Base-by-base conservation (phyloP, 1,139 yeast species). In the Saccharomycopsis phalli region DNA sequence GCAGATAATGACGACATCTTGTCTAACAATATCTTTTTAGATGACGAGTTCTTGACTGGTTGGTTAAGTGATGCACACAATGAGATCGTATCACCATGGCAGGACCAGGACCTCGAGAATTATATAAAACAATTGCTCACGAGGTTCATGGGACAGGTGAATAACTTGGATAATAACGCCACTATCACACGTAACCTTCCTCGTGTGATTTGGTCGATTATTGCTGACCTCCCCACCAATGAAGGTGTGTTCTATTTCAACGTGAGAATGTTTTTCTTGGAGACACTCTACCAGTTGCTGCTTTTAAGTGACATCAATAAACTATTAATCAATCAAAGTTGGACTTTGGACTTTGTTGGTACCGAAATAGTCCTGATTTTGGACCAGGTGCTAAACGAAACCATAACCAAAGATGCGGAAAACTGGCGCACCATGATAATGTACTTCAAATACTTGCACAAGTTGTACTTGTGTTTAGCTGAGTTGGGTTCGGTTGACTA, bases 401-500 rank as follows among this genome's bases (percentile, higher is more conserved):
- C 13, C 20, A 14, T 10, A 19, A 26, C 28, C 13, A 16, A 18
- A 28, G 21, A 11, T 20, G 18, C 11, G 4, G 17, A 16, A 18
- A 14, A n/a, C 11, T 13, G 7, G 21, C 20, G 4, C 28, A 26
- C 28, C 18, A 17, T 21, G 32, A 19, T 14, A n/a, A 20, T 42
- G 22, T 38, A 20, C 18, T 36, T 38, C 28, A 37, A 42, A 14
- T 16, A 13, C 6, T 25, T 45, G 11, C 30, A 37, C 31, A 42
- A 34, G 21, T 27, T 42, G 10, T 45, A 36, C 17, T 33, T 42
- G 5, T 13, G 20, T n/a, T 10, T 39, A 3, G 40, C 46, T 6
- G 41, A 42, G 20, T 27, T 28, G 17, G 48, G 48, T 7, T 19
- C 35, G 6, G 36, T 43, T 11, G 34, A 42, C 27, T 45, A 27